Base-by-base conservation (phyloP, 2,329 filamentous ascomycete species). In the Aspergillus carbonarius region DNA sequence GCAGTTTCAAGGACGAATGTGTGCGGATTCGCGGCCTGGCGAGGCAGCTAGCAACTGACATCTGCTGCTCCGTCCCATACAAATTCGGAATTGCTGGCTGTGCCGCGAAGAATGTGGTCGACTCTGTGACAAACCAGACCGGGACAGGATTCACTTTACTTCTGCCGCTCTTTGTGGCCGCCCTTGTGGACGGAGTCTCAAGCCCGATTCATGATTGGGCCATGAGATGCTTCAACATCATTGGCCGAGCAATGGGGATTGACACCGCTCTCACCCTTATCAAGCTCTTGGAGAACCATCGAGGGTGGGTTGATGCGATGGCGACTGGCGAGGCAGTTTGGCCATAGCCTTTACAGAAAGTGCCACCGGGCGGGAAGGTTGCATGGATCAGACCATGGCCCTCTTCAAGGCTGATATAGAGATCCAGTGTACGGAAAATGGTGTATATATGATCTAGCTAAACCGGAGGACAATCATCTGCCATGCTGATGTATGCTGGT, bases 1-100 rank as follows among this genome's bases (percentile, higher is more conserved):
- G 17, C 12, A 18, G n/a, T 6, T 32, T 54, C 25, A 30, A 18
- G n/a, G 20, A 18, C 40, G 37, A 20, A 8, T 54, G 37, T 34
- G 8, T 40, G 7, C 25, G 30, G 6, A 30, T 30, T 3, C 51
- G 51, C n/a, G 51, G 25, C 17, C 12, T 40, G 17, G 10, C 32
- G 23, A 54, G 51, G 25, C 51, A 54, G 34, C 27, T 54, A 4
- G 51, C 51, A 3, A 34, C n/a, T 5, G 39, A 54, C 40, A 44
- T 54, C 37, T 54, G 51, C 39, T 54, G 51, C 51, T 40, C 51
- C n/a, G 12, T 54, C 15, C 51, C 51, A 25, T 54, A 32, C 23
- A 54, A 54, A 23, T 54, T 54, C 10, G 51, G 51, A 27, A n/a
- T 54, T 34, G 51, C 51, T 23, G 32, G 34, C 12, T 10, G 23